Evolutionary conservation across 2,329 filamentous ascomycete genomes (phyloP).

Genomic region (Trichoderma citrinoviride): DNA sequence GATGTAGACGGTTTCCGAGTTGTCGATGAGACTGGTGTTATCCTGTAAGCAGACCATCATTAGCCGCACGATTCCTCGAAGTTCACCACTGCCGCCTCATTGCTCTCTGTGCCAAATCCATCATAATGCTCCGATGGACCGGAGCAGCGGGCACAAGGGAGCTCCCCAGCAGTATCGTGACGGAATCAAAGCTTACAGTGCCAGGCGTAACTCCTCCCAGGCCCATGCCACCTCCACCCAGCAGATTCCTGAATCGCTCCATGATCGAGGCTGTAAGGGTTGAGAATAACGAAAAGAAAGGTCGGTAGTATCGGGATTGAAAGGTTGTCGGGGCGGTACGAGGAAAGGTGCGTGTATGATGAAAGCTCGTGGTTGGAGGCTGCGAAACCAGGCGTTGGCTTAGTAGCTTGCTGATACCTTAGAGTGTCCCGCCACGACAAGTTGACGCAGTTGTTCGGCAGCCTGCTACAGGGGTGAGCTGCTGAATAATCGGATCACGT

Average conservation of each 20-base stretch:
- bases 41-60: slow-evolving; percentile 55
- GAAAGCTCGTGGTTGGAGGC: slow-evolving; percentile 1
- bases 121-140: background rate
- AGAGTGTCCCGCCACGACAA: background rate
- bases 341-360: background rate
- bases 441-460: slow-evolving; percentile 24
- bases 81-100: background rate
- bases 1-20: slow-evolving; percentile 99
- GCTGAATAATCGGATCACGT: slow-evolving; percentile 21
- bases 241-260: slow-evolving; percentile 89
- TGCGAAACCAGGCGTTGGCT: slow-evolving; percentile 10
- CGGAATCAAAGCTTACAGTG: slow-evolving; percentile 36
- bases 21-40: slow-evolving; percentile 89
- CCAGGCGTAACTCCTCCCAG: slow-evolving; percentile 50
- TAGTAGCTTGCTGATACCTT: slow-evolving; percentile 17
- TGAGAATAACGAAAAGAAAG: background rate
- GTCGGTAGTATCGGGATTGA: background rate
- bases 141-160: background rate
- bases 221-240: slow-evolving; percentile 72
- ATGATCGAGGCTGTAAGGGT: slow-evolving; percentile 48
- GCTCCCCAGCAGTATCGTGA: background rate
- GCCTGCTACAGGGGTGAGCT: slow-evolving; percentile 17
- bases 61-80: slow-evolving; percentile 15
- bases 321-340: background rate
- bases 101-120: background rate